Evolutionary conservation across 345 rosid genomes (phyloP).

Genomic region (Rubroshorea leprosula): DNA sequence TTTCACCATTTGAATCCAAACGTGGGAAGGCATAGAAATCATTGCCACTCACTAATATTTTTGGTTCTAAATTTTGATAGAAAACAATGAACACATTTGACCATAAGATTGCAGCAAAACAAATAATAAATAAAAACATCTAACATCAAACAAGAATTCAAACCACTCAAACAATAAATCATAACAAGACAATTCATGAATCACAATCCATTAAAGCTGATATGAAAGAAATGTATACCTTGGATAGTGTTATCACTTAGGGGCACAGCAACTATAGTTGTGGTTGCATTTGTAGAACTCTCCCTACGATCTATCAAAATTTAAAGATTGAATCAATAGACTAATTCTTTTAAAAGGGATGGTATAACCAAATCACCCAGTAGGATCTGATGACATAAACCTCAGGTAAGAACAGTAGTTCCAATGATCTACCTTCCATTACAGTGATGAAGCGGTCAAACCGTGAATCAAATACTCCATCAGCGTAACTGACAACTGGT

Average conservation of each 20-base stretch:
- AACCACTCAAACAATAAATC: not conserved
- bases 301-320: constrained; percentile 55
- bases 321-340: not conserved
- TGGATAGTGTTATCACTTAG: constrained; percentile 36
- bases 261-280: constrained; percentile 48
- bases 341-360: too few species aligned
- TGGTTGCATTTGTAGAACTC: constrained; percentile 48
- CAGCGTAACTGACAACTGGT: constrained; percentile 65
- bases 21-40: constrained; percentile 99
- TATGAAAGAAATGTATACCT: constrained; percentile 36
- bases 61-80: constrained; percentile 51
- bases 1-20: constrained; percentile 55
- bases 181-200: not conserved
- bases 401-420: not conserved
- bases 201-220: not conserved
- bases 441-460: constrained; percentile 63
- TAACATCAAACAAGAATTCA: not conserved
- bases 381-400: not conserved
- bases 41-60: constrained; percentile 58
- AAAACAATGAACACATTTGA: constrained; percentile 9
- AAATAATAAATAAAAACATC: not conserved
- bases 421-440: constrained; percentile 61
- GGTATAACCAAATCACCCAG: not conserved
- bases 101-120: not conserved
- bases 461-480: constrained; percentile 73